These are phyloP conservation scores for Dactylellina leptospora DNA, from an alignment of 2,329 filamentous ascomycete genomes.

Conservation along the genomic window DNA sequence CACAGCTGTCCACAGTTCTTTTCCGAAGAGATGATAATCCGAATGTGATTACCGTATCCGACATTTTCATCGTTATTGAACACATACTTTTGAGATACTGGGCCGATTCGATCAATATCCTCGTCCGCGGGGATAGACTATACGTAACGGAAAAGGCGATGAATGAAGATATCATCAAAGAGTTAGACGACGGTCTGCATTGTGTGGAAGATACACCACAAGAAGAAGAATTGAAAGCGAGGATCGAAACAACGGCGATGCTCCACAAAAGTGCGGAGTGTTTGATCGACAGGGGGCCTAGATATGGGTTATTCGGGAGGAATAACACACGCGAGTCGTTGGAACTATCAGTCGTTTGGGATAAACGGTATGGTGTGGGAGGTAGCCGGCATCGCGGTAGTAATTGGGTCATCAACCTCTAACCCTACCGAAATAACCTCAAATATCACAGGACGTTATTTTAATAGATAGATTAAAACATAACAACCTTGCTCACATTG, in stretches of 20 bases:
- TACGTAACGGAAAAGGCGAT: neutral
- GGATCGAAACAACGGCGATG: neutral
- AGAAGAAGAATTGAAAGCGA: neutral
- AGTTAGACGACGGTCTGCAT: neutral
- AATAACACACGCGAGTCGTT: neutral
- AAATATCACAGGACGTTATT: no score
- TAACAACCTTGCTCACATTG: no score
- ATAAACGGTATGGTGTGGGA: neutral
- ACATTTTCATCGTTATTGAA: slow-evolving; percentile 3
- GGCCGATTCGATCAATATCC: slow-evolving; percentile 1
- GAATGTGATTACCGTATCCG: neutral
- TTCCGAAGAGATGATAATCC: neutral
- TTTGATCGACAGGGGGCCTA: slow-evolving; percentile 1
- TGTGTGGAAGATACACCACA: neutral
- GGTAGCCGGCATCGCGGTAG: neutral
- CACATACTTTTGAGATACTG: slow-evolving; percentile 1
- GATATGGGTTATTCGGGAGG: neutral
- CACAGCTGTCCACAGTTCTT: neutral
- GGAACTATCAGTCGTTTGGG: slow-evolving; percentile 1
- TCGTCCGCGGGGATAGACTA: neutral
- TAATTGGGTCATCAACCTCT: slow-evolving; percentile 6
- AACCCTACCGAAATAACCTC: no score
- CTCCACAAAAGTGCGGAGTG: neutral
- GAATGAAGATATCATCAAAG: neutral
- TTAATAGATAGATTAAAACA: no score